A percentile compares a stretch with the other conserved stretches of the same genome.
phyloP scores from a whole-genome alignment of 2,329 filamentous ascomycete genomes.

The Aspergillus fijiensis region DNA sequence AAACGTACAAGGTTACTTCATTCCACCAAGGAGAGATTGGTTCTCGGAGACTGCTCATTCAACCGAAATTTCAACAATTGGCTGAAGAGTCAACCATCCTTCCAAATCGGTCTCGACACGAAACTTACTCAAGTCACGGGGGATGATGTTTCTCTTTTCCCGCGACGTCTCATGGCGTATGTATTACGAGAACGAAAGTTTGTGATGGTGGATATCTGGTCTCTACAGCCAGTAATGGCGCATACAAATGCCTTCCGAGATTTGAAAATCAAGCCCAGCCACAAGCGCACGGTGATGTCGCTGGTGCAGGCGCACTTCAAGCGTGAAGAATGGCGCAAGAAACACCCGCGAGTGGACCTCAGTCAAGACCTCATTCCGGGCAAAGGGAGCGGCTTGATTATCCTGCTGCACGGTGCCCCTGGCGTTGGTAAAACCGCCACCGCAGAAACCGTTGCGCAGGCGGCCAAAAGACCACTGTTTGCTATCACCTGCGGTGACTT shows the following conservation, averaged over 20 bases:
- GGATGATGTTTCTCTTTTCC: conserved; percentile 6
- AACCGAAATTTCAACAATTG: background rate
- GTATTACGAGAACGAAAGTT: conserved; percentile 12
- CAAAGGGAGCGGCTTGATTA: conserved; percentile 12
- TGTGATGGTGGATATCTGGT: conserved; percentile 8
- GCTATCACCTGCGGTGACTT: conserved; percentile 2
- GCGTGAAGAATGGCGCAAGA: background rate
- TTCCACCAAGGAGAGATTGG: background rate
- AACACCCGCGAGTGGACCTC: background rate
- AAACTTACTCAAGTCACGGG: background rate
- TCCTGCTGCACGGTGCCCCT: conserved; percentile 22
- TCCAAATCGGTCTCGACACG: background rate
- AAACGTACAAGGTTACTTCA: background rate
- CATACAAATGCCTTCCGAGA: conserved; percentile 8
- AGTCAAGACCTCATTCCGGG: conserved; percentile 3
- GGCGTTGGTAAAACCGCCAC: conserved; percentile 41
- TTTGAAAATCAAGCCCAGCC: conserved; percentile 7
- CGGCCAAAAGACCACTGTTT: background rate
- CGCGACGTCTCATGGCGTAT: conserved; percentile 9
- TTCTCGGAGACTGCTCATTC: background rate
- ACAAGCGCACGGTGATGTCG: conserved; percentile 9
- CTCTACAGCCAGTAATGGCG: background rate
- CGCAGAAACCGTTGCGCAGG: conserved; percentile 45
- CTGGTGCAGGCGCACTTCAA: conserved; percentile 10
- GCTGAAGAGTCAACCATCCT: conserved; percentile 4